Percentiles rank a stretch among this genome's conserved stretches.
Evolutionary conservation across 108 stramenopile species (phyloP).

Genomic region (Cylindrotheca closterium): DNA sequence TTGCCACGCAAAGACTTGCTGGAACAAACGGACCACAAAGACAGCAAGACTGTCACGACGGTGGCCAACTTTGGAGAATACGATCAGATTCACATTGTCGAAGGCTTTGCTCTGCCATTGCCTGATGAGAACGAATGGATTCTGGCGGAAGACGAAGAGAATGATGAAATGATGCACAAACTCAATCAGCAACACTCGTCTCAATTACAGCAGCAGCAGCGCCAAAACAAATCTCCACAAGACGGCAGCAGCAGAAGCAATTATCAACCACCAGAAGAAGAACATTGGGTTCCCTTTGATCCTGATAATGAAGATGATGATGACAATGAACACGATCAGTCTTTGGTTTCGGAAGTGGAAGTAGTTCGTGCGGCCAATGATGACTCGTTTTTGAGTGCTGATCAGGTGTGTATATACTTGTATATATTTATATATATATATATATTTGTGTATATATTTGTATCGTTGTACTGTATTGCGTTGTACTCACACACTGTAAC

Average conservation of each 20-base stretch:
- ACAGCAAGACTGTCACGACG: slow-evolving; percentile 21
- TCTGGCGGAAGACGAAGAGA: slow-evolving; percentile 62
- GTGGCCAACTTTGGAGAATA: slow-evolving; percentile 87
- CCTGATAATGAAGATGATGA: slow-evolving; percentile 74
- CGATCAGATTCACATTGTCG: slow-evolving; percentile 41
- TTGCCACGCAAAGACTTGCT: slow-evolving; percentile 2
- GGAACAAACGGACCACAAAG: neutral
- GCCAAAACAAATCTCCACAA: neutral
- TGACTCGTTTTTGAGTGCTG: slow-evolving; percentile 40
- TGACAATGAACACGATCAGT: neutral
- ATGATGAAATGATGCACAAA: slow-evolving; percentile 16
- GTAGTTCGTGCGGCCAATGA: slow-evolving; percentile 74
- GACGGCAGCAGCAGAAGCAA: slow-evolving; percentile 4
- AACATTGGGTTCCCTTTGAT: slow-evolving; percentile 86
- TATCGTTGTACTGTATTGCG: neutral
- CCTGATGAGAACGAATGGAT: slow-evolving; percentile 68
- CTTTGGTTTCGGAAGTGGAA: slow-evolving; percentile 67
- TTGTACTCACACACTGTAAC: neutral
- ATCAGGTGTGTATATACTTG: slow-evolving; percentile 39
- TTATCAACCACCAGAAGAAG: slow-evolving; percentile 59
- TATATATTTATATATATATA: neutral
- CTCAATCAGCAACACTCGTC: neutral
- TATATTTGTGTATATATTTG: neutral
- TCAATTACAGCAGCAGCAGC: neutral
- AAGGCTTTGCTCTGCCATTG: slow-evolving; percentile 36